These are phyloP conservation scores for Globisporangium orthogonon DNA, from an alignment of 352 stramenopile genomes.

Conservation along the genomic window DNA sequence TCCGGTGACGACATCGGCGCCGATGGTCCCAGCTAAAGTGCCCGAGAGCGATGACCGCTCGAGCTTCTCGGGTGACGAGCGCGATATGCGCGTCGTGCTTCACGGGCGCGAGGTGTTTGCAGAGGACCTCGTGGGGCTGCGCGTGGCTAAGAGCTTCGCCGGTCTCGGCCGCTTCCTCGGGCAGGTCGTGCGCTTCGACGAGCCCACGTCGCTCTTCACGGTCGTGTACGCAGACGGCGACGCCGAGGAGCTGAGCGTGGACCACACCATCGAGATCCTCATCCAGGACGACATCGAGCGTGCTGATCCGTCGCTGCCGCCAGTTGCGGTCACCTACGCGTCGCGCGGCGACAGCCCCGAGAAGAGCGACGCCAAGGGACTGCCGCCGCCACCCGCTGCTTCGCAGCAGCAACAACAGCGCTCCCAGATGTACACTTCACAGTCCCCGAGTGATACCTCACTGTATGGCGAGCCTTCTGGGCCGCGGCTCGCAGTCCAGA, in stretches of 20 bases:
- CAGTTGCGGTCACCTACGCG: conserved; percentile 12
- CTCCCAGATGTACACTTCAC: background rate
- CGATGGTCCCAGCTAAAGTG: background rate
- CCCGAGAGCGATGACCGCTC: conserved; percentile 9
- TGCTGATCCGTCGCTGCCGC: conserved; percentile 44
- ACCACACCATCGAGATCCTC: conserved; percentile 78
- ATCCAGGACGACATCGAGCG: conserved; percentile 85
- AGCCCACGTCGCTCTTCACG: conserved; percentile 56
- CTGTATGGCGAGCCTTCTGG: background rate
- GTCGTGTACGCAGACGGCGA: conserved; percentile 84
- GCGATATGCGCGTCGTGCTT: conserved; percentile 61
- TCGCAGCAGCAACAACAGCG: conserved; percentile 1
- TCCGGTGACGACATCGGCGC: conserved; percentile 19
- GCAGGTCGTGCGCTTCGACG: conserved; percentile 78
- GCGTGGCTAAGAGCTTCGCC: conserved; percentile 81
- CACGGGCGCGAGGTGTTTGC: conserved; percentile 67
- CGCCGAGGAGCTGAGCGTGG: conserved; percentile 67
- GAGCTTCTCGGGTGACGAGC: conserved; percentile 19
- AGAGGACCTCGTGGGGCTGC: conserved; percentile 69
- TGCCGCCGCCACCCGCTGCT: background rate
- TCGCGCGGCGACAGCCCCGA: conserved; percentile 16
- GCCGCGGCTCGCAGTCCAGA: conserved; percentile 24
- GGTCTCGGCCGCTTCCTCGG: conserved; percentile 78
- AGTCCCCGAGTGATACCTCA: background rate
- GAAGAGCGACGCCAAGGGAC: background rate